Evolutionary conservation across 805 yeast genomes (phyloP).

Genomic region (Saccharomyces kudriavzevii): DNA sequence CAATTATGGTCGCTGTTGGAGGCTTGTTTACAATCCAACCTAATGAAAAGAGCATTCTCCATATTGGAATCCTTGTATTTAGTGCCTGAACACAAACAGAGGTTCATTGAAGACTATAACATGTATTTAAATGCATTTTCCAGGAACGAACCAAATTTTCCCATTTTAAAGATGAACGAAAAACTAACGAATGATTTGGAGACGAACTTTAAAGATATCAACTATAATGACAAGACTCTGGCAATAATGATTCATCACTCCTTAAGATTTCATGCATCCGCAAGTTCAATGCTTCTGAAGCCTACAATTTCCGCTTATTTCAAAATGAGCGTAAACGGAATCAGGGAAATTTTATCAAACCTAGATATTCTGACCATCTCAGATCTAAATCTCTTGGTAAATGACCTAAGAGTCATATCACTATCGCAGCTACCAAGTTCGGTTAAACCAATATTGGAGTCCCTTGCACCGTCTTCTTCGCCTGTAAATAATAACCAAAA

Average conservation of each 20-base stretch:
- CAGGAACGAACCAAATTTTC: slow-evolving; percentile 13
- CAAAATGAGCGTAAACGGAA: slow-evolving; percentile 14
- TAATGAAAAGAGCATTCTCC: slow-evolving; percentile 61
- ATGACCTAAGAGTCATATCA: slow-evolving; percentile 28
- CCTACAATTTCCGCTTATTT: slow-evolving; percentile 13
- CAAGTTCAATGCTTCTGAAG: slow-evolving; percentile 9
- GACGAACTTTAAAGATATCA: slow-evolving; percentile 26
- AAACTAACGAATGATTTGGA: slow-evolving; percentile 37
- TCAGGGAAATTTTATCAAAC: slow-evolving; percentile 15
- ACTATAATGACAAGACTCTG: slow-evolving; percentile 48
- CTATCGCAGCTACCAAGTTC: slow-evolving; percentile 21
- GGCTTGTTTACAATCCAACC: slow-evolving; percentile 61
- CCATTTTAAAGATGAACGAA: slow-evolving; percentile 35
- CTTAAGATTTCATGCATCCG: slow-evolving; percentile 10
- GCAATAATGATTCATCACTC: slow-evolving; percentile 52
- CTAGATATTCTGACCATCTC: slow-evolving; percentile 23
- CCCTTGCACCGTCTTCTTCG: neutral
- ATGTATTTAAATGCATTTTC: slow-evolving; percentile 40
- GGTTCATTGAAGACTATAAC: slow-evolving; percentile 60
- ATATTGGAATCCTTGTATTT: slow-evolving; percentile 56
- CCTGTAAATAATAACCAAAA: neutral
- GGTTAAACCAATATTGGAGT: slow-evolving; percentile 14
- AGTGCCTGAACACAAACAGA: slow-evolving; percentile 35
- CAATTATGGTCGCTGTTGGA: slow-evolving; percentile 73
- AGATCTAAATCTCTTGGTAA: slow-evolving; percentile 33